phyloP scores from a whole-genome alignment of 2,329 filamentous ascomycete genomes.

The Chrysoporthe deuterocubensis region DNA sequence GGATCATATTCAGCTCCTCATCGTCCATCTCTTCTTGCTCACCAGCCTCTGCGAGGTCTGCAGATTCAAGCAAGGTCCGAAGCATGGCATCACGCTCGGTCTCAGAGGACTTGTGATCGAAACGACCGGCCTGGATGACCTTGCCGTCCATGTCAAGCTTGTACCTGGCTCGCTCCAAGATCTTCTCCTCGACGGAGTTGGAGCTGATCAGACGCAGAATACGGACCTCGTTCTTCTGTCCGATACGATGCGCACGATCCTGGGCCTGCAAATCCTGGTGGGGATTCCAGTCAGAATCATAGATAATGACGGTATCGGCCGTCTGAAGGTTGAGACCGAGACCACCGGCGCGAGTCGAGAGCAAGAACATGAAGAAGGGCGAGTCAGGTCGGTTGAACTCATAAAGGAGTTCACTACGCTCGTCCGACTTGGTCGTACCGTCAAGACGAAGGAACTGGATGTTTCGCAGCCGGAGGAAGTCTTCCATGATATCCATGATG shows the following conservation, averaged over 20 bases:
- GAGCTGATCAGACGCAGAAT: slow-evolving; percentile 95
- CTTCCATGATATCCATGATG: slow-evolving; percentile 99
- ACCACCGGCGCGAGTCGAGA: slow-evolving; percentile 98
- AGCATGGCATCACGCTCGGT: slow-evolving; percentile 98
- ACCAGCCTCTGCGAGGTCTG: slow-evolving; percentile 67
- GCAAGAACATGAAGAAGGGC: slow-evolving; percentile 94
- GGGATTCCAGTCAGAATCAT: slow-evolving; percentile 99
- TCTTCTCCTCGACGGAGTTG: slow-evolving; percentile 98
- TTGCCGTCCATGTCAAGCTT: slow-evolving; percentile 99
- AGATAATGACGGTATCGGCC: slow-evolving; percentile 98
- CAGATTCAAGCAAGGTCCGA: slow-evolving; percentile 86
- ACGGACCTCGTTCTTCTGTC: slow-evolving; percentile 98
- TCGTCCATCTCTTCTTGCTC: slow-evolving; percentile 99
- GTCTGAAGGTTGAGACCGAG: slow-evolving; percentile 96
- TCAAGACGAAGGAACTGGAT: slow-evolving; percentile 90
- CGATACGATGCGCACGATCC: slow-evolving; percentile 99
- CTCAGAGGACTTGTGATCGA: slow-evolving; percentile 98
- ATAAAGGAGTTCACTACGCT: slow-evolving; percentile 87
- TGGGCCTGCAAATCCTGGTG: slow-evolving; percentile 99
- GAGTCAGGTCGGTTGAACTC: slow-evolving; percentile 90
- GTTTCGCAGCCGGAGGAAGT: slow-evolving; percentile 84
- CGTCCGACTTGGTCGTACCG: slow-evolving; percentile 96
- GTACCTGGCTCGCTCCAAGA: slow-evolving; percentile 92
- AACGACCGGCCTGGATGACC: slow-evolving; percentile 98
- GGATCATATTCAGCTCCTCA: slow-evolving; percentile 92